Evolutionary conservation across 768 basidiomycete genomes (phyloP), one percentile per base, ranked within the genome.

Genomic region (Cubamyces sp.): DNA sequence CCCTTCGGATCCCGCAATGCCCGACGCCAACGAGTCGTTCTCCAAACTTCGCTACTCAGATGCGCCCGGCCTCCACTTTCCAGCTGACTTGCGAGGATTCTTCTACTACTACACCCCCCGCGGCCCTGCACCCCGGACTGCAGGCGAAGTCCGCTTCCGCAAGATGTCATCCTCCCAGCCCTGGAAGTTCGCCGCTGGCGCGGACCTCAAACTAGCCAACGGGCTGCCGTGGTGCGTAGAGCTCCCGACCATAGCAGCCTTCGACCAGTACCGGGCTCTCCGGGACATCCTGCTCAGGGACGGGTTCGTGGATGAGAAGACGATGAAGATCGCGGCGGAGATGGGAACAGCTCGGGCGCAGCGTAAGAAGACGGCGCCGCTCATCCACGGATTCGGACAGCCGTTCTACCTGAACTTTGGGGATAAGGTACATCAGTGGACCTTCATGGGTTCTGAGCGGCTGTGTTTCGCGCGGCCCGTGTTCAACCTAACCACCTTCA

Each of bases 61-160:
- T 12, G 26, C 18, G 14, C n/a, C n/a, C n/a, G 28, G 26, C 15
- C 16, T 30, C 9, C 16, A 19, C 9, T 57, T 57, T 16, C 55
- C 55, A 7, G 55, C 55, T 3, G 55, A 46, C n/a, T 11, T 48
- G 3, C 34, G 37, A 14, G 55, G 55, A 3, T 57, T 47, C 34
- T 47, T 57, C 34, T 57, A 57, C 34, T 57, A 57, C 55, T 47
- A 47, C 19, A 12, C 16, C 11, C 43, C 26, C 8, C 3, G 3
- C 0, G 15, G 9, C 1, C 43, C 43, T 2, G 55, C 46, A 1
- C 55, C 55, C 3, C 45, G 19, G 3, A 40, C 45, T 14, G 42
- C 55, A 11, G 55, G 55, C 15, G 55, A 57, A 34, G 16, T 57
- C 30, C 55, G 55, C 19, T 57, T 57, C 46, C 55, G 55, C 30